Evolutionary conservation across 139 green algal species (phyloP), one percentile per base, ranked within the genome.

Genomic region (Medakamo hakoo): DNA sequence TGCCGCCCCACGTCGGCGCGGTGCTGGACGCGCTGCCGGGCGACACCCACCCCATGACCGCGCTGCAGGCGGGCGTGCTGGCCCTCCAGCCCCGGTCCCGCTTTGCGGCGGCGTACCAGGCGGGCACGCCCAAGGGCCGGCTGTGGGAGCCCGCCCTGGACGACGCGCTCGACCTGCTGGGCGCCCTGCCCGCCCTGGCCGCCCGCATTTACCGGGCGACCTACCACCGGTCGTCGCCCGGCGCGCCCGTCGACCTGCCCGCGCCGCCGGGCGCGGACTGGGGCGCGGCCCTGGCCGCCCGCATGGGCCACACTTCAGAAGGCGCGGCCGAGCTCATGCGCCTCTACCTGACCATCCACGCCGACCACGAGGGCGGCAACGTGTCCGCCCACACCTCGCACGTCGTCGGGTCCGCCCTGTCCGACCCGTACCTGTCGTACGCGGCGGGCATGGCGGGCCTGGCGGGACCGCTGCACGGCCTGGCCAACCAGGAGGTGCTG

Each of bases 401-500:
- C 76, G 75, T 98, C 63, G 92, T 99, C 27, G 93, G 89, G 65
- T 82, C 60, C 18, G 92, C 92, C 1, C 82, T 99, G 9, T 88
- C 81, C 14, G 93, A 99, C 79, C 92, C 93, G 23, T 99, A 98
- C 86, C 80, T 96, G 32, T 90, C 77, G 48, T 94, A 93, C 58
- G 73, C 82, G 18, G 92, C 93, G 18, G 89, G 89, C 58, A 80
- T 99, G 72, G 95, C 91, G 57, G 93, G 93, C 2, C 80, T 99
- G 58, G 93, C 93, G 2, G 93, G 93, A 3, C 92, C 92, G 0
- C 77, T 99, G 67, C 92, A 99, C 71, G 92, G 92, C 29, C 80
- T 99, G 57, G 92, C 92, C 56, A 99, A 98, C 78, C 92, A 98
- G 81, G 90, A 97, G 79, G 87, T 95, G 62, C 80, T 97, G 64